These are phyloP conservation scores for Aspergillus haitiensis DNA, from an alignment of 495 filamentous ascomycete genomes.

Conservation along the genomic window DNA sequence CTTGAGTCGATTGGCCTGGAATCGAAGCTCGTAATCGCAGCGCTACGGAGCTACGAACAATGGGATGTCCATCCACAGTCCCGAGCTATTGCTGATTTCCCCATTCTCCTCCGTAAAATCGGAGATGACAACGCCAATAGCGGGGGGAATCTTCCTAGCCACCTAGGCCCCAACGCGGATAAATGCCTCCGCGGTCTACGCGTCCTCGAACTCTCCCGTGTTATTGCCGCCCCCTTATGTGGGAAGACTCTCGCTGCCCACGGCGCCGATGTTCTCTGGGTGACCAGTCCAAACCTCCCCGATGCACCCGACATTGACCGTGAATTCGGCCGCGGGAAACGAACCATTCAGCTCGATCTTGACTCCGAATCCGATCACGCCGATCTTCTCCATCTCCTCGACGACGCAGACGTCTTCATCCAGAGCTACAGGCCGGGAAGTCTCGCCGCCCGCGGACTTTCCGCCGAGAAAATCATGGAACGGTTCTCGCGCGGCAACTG, in stretches of 20 bases:
- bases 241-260: constrained; percentile 59
- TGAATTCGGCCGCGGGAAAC: constrained; percentile 64
- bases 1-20: constrained; percentile 37
- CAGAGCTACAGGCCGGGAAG: constrained; percentile 62
- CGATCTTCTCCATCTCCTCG: constrained; percentile 49
- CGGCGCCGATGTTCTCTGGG: constrained; percentile 60
- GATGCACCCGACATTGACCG: constrained; percentile 68
- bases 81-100: constrained; percentile 36
- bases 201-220: constrained; percentile 61
- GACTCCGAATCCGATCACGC: constrained; percentile 39
- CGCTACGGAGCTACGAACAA: constrained; percentile 37
- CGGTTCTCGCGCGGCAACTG: constrained; percentile 10
- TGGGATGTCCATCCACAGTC: constrained; percentile 47
- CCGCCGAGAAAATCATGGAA: constrained; percentile 39
- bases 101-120: constrained; percentile 38
- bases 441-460: constrained; percentile 52
- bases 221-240: constrained; percentile 52
- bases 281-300: constrained; percentile 59
- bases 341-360: constrained; percentile 52
- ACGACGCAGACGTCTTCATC: constrained; percentile 47
- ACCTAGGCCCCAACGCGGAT: constrained; percentile 15
- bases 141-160: constrained; percentile 8
- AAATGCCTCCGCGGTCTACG: constrained; percentile 27
- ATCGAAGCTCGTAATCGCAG: constrained; percentile 37
- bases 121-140: constrained; percentile 15